These are phyloP conservation scores for Daldinia childiae DNA, from an alignment of 495 filamentous ascomycete genomes.

Conservation along the genomic window DNA sequence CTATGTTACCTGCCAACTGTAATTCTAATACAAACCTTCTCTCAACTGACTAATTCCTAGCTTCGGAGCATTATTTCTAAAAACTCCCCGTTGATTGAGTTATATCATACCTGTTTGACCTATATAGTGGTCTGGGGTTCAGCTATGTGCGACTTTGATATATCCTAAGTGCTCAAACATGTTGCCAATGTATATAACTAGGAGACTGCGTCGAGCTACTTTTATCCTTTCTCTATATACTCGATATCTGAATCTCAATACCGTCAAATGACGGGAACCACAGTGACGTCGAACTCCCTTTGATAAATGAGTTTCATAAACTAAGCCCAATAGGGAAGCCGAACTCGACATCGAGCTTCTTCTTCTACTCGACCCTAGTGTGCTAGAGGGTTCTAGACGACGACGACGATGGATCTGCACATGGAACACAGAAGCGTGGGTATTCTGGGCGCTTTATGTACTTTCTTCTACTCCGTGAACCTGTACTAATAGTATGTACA, in stretches of 20 bases:
- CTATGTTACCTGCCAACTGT: not conserved
- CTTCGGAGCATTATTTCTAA: not conserved
- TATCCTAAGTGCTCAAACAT: too few relatives aligned
- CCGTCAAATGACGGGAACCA: too few relatives aligned
- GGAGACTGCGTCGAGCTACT: too few relatives aligned
- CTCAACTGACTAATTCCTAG: not conserved
- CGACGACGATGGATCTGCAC: not conserved
- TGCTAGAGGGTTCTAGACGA: not conserved
- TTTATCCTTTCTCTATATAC: too few relatives aligned
- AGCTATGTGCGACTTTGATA: too few relatives aligned
- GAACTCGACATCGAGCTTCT: not conserved
- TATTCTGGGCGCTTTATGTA: conserved; percentile 29
- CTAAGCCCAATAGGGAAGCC: too few relatives aligned
- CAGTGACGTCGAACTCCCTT: too few relatives aligned
- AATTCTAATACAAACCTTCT: not conserved
- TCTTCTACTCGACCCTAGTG: not conserved
- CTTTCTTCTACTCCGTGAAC: conserved; percentile 37
- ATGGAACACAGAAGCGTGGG: not conserved
- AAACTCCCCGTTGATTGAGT: too few relatives aligned
- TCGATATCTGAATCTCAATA: too few relatives aligned
- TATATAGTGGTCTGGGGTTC: not conserved
- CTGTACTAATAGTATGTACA: conserved; percentile 41
- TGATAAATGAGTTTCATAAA: too few relatives aligned
- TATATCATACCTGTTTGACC: not conserved
- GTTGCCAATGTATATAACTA: too few relatives aligned